phyloP scores from a whole-genome alignment of 2,329 filamentous ascomycete genomes.

The Ophiocordyceps camponoti-floridani region DNA sequence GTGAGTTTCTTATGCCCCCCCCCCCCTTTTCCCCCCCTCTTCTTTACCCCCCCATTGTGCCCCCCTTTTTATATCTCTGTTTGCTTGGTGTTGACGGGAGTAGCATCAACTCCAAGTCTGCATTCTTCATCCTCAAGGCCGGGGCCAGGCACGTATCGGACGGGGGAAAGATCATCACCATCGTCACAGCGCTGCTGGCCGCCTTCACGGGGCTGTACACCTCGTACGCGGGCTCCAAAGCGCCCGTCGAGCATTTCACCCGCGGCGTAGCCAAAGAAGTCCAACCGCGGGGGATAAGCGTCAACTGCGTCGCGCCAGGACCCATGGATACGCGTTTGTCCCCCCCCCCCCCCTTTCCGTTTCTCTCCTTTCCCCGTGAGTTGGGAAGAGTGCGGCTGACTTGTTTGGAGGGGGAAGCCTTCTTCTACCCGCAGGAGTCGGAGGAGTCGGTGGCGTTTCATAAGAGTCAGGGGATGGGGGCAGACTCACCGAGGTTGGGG shows the following conservation, averaged over 20 bases:
- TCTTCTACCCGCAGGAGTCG: constrained; percentile 25
- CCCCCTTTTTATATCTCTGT: too few species aligned
- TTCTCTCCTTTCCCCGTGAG: too few species aligned
- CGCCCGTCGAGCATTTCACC: constrained; percentile 20
- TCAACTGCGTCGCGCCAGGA: constrained; percentile 17
- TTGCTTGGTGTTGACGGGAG: too few species aligned
- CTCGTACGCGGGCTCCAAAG: constrained; percentile 24
- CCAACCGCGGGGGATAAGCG: constrained; percentile 12
- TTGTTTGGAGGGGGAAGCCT: too few species aligned
- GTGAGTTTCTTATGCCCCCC: too few species aligned
- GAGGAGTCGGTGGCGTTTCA: constrained; percentile 23
- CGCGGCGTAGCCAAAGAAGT: constrained; percentile 17
- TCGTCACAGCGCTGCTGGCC: constrained; percentile 23
- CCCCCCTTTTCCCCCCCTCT: too few species aligned
- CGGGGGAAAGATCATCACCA: constrained; percentile 27
- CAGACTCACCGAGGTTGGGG: constrained; percentile 21
- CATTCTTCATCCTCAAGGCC: constrained; percentile 25
- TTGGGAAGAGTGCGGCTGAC: too few species aligned
- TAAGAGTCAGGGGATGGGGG: constrained; percentile 23
- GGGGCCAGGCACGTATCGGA: constrained; percentile 21
- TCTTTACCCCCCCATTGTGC: too few species aligned
- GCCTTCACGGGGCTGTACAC: constrained; percentile 27
- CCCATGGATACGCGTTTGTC: constrained; percentile 21
- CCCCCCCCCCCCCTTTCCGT: too few species aligned
- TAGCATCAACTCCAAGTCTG: constrained; percentile 21